Percentiles rank a stretch among this genome's conserved stretches.
phyloP scores from a whole-genome alignment of 495 filamentous ascomycete species.

The Polyplosphaeria fusca region DNA sequence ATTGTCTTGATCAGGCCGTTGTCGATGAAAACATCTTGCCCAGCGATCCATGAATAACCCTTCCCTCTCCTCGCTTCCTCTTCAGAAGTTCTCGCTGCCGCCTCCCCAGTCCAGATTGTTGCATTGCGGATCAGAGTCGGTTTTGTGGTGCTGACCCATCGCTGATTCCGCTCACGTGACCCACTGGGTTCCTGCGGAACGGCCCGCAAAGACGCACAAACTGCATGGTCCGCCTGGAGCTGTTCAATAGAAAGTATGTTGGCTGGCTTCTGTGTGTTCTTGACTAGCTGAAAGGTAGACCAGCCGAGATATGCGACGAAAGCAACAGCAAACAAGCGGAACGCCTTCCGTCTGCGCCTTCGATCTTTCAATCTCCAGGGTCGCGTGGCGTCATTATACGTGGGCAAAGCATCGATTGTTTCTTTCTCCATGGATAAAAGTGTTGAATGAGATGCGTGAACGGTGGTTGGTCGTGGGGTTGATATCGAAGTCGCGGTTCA shows the following conservation, averaged over 20 bases:
- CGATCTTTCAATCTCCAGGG: slow-evolving; percentile 4
- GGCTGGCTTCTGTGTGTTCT: slow-evolving; percentile 2
- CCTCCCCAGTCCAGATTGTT: slow-evolving; percentile 36
- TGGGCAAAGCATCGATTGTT: neutral
- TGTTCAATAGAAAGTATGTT: slow-evolving; percentile 17
- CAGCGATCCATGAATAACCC: slow-evolving; percentile 31
- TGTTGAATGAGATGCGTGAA: too few species aligned
- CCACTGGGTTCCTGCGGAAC: slow-evolving; percentile 15
- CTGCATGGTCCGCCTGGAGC: slow-evolving; percentile 23
- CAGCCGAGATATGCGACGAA: slow-evolving; percentile 9
- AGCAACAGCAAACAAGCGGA: neutral
- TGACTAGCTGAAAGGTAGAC: slow-evolving; percentile 7
- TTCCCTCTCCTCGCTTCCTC: slow-evolving; percentile 28
- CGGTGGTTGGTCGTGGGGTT: too few species aligned
- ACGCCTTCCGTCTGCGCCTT: neutral
- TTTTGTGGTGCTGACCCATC: slow-evolving; percentile 28
- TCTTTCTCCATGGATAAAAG: slow-evolving; percentile 16
- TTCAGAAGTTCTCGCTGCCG: slow-evolving; percentile 12
- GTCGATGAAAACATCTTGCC: slow-evolving; percentile 35
- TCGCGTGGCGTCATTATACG: slow-evolving; percentile 11
- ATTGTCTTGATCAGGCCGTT: slow-evolving; percentile 32
- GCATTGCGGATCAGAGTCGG: slow-evolving; percentile 35
- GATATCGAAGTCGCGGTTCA: too few species aligned
- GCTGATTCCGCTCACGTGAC: slow-evolving; percentile 28
- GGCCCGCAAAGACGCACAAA: slow-evolving; percentile 25